Evolutionary conservation across 148 eudicot genomes (phyloP).

Genomic region (Diospyros kaki): DNA sequence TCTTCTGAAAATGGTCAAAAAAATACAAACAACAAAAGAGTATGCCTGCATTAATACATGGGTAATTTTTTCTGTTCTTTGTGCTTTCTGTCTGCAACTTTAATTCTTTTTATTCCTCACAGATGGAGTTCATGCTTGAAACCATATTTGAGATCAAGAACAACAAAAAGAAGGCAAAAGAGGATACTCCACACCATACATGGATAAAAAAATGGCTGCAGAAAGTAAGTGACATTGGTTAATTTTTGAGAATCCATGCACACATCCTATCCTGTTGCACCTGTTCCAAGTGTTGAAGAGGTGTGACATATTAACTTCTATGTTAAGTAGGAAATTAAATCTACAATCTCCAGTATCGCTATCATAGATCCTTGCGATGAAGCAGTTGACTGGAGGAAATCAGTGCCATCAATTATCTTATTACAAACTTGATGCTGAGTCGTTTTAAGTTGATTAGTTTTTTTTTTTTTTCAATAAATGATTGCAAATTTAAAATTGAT

Average conservation of each 20-base stretch:
- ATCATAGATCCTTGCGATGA: not conserved
- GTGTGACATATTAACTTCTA: not conserved
- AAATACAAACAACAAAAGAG: conserved; percentile 57
- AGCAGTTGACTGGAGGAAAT: not conserved
- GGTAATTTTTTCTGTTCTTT: not conserved
- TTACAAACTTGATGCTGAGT: not conserved
- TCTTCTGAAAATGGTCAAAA: conserved; percentile 41
- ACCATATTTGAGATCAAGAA: conserved; percentile 93
- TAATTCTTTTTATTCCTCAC: conserved; percentile 22
- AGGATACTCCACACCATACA: conserved; percentile 66
- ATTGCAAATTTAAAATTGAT: too few species aligned
- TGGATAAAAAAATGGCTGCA: conserved; percentile 93
- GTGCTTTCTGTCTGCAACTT: conserved; percentile 12
- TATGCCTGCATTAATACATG: conserved; percentile 26
- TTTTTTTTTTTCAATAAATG: not conserved
- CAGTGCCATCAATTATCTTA: not conserved
- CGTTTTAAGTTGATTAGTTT: not conserved
- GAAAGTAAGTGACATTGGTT: conserved; percentile 40
- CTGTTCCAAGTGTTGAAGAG: not conserved
- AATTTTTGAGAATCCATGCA: not conserved
- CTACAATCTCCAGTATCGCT: not conserved
- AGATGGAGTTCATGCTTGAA: conserved; percentile 99
- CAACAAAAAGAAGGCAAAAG: conserved; percentile 75
- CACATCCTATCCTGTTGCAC: not conserved
- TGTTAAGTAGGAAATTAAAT: not conserved